Conservation (phyloP, 192 early-diverging fungal genomes). For the Thamnidium elegans region DNA sequence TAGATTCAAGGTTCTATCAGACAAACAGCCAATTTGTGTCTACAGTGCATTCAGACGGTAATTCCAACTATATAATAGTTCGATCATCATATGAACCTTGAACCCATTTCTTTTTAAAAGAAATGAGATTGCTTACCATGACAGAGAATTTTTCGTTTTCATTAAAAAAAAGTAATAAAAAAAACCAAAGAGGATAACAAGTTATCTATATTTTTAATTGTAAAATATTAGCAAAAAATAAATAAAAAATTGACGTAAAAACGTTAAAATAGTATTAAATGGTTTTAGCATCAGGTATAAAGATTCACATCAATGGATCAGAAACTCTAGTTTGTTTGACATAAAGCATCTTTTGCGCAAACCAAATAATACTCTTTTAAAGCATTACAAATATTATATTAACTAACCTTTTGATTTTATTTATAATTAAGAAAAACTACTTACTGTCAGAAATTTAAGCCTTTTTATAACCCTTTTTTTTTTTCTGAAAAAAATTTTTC, state of each 20-base stretch:
- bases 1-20: constrained; percentile 16
- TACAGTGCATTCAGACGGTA: constrained; percentile 32
- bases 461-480: no score
- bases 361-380: neutral
- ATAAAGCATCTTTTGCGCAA: constrained; percentile 22
- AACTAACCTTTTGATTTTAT: constrained; percentile 5
- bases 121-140: neutral
- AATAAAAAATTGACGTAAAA: neutral
- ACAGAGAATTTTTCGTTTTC: neutral
- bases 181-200: neutral
- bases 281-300: constrained; percentile 22
- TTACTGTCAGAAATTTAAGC: no score
- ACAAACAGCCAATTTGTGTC: constrained; percentile 26
- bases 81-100: constrained; percentile 20
- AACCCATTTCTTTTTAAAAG: neutral
- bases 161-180: neutral
- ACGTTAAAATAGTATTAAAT: constrained; percentile 16
- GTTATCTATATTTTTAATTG: neutral
- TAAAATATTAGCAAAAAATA: neutral
- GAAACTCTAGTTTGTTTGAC: constrained; percentile 41
- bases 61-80: constrained; percentile 33
- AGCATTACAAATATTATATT: neutral
- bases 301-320: constrained; percentile 28
- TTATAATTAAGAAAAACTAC: constrained; percentile 6
- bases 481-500: no score